Evolutionary conservation across 176 grass and related monocot species (phyloP), one percentile per base, ranked within the genome.

Genomic region (Triticum turgidum): DNA sequence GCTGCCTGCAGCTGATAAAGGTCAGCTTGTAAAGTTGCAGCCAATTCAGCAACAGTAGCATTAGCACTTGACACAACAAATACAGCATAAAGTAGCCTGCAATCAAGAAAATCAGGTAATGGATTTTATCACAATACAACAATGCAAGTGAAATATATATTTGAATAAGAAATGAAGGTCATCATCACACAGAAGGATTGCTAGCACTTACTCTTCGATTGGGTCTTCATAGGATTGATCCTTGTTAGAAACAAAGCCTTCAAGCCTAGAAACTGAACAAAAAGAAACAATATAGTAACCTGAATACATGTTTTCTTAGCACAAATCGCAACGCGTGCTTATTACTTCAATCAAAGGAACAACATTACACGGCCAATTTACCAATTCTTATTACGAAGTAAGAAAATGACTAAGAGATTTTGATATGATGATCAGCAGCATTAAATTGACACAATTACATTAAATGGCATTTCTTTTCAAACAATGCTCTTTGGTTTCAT

Each of bases 11-110:
- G 90, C 76, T 96, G 93, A 82, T 89, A 84, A 83, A 98, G 92
- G 61, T 98, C 96, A 37, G 92, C 93, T 81, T 92, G 96, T 81
- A 98, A 89, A 42, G 97, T 98, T 74, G 94, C 82, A 86, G 93
- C 97, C 90, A 98, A 79, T 92, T 94, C 97, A 88, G 97, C 93
- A 69, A 98, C 93, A 49, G 97, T 98, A 69, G 92, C 97, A 91
- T 94, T 96, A 69, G 93, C 97, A 84, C 94, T 96, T 84, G 94
- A 92, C 42, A 98, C 97, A 89, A 98, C 97, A 91, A 98, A 98
- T 75, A 98, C 97, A 77, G 92, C 90, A 92, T 98, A 98, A 49
- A 98, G 86, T 84, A 98, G 84, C 86, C 96, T 98, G 86, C 71
- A 85, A 84, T 78, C n/a, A 74, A 88, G 39, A 87, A 88, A 84